Evolutionary conservation across 177 flowering plant genomes (phyloP), one percentile per base, ranked within the genome.

Genomic region (Vitis hybrid): DNA sequence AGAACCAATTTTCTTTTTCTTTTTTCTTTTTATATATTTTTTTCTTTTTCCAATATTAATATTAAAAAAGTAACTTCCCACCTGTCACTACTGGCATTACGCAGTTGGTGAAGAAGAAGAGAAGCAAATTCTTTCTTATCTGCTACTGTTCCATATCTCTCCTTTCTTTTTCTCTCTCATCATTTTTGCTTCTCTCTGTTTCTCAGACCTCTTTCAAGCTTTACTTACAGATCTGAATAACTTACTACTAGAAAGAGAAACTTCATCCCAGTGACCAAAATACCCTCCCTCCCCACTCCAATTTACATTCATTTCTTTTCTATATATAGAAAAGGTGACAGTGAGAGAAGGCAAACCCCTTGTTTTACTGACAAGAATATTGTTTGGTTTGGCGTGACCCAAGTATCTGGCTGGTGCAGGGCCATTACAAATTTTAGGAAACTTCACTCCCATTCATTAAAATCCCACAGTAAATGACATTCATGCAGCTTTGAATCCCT

Each of bases 101-200:
- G 56, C 70, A 73, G 70, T 70, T 69, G 68, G 65, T 60, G 68
- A 63, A 67, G 79, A 6, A 65, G 70, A 62, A 48, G 52, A 62
- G 52, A 18, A 72, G 76, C 73, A 56, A 64, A 70, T 64, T 75
- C 76, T 66, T 52, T 74, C 73, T 65, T 61, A 68, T 72, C 64
- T 56, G 21, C 52, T 56, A 46, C 60, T 40, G 40, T 55, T 12
- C 55, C 62, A 59, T 24, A 11, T 51, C 66, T 40, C 9, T 65
- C 21, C 64, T 27, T 76, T 65, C 64, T 24, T 46, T 69, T 15
- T 21, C 24, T 40, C 52, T 71, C 52, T 67, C 27, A 18, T 27
- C 52, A n/a, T 40, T 46, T 65, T 40, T 56, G 50, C 65, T 51
- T 66, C 54, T 66, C 14, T 73, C 50, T 68, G 16, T 68, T 57